Conservation (phyloP, 441 rosid species). For the Macaranga tanarius region DNA sequence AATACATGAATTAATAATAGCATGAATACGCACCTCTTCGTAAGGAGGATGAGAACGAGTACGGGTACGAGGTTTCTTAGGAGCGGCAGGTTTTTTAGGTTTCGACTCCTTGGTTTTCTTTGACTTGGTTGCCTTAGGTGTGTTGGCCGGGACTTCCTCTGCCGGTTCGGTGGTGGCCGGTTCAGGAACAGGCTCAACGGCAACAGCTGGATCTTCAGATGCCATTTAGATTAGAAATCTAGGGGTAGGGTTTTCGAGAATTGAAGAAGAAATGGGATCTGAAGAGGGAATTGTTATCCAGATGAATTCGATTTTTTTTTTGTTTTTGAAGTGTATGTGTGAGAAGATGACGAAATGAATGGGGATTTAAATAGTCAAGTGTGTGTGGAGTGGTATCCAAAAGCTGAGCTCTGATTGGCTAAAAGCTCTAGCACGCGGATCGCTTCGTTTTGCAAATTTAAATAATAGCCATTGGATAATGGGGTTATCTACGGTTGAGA, state of each 20-base stretch:
- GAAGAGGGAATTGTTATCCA: neutral
- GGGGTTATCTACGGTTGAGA: conserved; percentile 43
- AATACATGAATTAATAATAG: neutral
- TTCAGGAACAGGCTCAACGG: conserved; percentile 31
- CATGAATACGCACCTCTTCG: conserved; percentile 51
- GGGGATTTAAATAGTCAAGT: conserved; percentile 63
- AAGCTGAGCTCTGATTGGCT: conserved; percentile 57
- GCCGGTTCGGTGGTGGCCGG: conserved; percentile 28
- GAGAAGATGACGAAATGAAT: conserved; percentile 25
- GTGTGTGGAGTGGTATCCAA: conserved; percentile 34
- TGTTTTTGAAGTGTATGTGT: conserved; percentile 11
- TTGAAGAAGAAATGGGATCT: conserved; percentile 15
- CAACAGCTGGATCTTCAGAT: conserved; percentile 35
- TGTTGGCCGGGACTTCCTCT: conserved; percentile 34
- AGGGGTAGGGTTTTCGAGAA: neutral
- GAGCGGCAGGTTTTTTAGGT: conserved; percentile 48
- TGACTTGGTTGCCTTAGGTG: conserved; percentile 33
- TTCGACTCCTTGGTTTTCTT: conserved; percentile 60
- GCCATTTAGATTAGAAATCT: conserved; percentile 32
- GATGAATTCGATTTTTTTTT: neutral
- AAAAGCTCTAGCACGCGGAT: conserved; percentile 48
- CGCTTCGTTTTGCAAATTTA: conserved; percentile 39
- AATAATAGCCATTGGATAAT: conserved; percentile 62
- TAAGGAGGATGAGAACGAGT: conserved; percentile 68
- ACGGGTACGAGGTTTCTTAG: conserved; percentile 42